phyloP scores from a whole-genome alignment of 2,329 filamentous ascomycete genomes.

The Fusarium verticillioides region DNA sequence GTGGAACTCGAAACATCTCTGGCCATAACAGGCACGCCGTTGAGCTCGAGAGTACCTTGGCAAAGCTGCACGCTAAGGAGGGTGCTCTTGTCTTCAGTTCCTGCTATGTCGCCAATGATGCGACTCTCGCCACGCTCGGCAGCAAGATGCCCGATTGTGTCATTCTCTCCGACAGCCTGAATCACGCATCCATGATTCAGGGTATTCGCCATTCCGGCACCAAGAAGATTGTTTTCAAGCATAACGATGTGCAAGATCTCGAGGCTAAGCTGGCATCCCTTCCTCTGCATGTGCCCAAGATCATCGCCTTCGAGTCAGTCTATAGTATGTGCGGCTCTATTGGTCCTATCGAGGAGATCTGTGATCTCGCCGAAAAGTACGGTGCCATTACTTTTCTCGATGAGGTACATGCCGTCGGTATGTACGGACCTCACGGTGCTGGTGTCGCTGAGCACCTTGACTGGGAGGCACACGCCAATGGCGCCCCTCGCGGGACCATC shows the following conservation, averaged over 20 bases:
- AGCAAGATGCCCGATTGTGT: conserved; percentile 97
- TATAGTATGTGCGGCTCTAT: conserved; percentile 99
- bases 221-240: conserved; percentile 98
- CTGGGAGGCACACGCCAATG: conserved; percentile 84
- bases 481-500: conserved; percentile 81
- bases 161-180: conserved; percentile 96
- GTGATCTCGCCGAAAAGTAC: conserved; percentile 96
- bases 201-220: conserved; percentile 97
- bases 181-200: conserved; percentile 99
- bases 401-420: conserved; percentile 98
- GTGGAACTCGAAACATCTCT: conserved; percentile 96
- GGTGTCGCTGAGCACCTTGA: conserved; percentile 98
- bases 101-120: conserved; percentile 98
- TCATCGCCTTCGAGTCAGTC: conserved; percentile 98
- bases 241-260: conserved; percentile 94
- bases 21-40: conserved; percentile 97
- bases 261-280: conserved; percentile 92
- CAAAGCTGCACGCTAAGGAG: conserved; percentile 91
- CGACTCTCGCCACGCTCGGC: conserved; percentile 94
- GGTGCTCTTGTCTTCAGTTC: conserved; percentile 94
- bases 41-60: conserved; percentile 81
- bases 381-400: conserved; percentile 97
- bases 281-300: conserved; percentile 88
- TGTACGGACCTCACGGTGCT: conserved; percentile 96
- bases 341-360: conserved; percentile 94